These are phyloP conservation scores for Vigna reflexopilosa DNA, from an alignment of 306 rosid species.

Conservation along the genomic window DNA sequence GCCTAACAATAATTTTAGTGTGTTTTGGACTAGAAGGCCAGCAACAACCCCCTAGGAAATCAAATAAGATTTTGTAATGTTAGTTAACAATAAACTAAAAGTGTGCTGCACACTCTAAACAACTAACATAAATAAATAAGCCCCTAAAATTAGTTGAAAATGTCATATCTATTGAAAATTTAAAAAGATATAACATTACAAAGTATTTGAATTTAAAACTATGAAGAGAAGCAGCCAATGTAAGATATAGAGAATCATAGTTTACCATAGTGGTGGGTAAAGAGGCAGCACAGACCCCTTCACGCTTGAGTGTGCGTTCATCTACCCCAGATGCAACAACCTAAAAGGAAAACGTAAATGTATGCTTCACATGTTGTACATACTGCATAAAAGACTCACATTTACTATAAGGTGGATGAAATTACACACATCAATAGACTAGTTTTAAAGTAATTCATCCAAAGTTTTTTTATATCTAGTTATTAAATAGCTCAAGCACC, in stretches of 20 bases:
- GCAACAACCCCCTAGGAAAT: conserved; percentile 90
- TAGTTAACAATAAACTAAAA: conserved; percentile 27
- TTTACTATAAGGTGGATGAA: conserved; percentile 14
- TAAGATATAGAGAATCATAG: conserved; percentile 10
- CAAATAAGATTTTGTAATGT: conserved; percentile 32
- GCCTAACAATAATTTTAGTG: conserved; percentile 84
- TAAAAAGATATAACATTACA: not conserved
- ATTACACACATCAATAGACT: conserved; percentile 26
- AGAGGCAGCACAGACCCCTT: conserved; percentile 99
- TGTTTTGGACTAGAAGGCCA: conserved; percentile 94
- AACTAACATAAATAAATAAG: conserved; percentile 30
- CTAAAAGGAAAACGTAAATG: conserved; percentile 52
- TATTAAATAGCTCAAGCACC: not conserved
- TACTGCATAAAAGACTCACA: not conserved
- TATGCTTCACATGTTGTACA: conserved; percentile 40
- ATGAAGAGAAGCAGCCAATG: conserved; percentile 27
- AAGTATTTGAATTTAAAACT: not conserved
- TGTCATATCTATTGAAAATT: not conserved
- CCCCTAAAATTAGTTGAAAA: conserved; percentile 26
- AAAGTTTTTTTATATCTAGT: not conserved
- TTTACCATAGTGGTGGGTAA: conserved; percentile 97
- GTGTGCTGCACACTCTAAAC: not conserved
- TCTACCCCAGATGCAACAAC: conserved; percentile 97
- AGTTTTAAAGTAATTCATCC: not conserved
- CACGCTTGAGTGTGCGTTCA: conserved; percentile 97